Conservation (phyloP, 2,329 filamentous ascomycete species). For the Ophioceras dolichostomum region DNA sequence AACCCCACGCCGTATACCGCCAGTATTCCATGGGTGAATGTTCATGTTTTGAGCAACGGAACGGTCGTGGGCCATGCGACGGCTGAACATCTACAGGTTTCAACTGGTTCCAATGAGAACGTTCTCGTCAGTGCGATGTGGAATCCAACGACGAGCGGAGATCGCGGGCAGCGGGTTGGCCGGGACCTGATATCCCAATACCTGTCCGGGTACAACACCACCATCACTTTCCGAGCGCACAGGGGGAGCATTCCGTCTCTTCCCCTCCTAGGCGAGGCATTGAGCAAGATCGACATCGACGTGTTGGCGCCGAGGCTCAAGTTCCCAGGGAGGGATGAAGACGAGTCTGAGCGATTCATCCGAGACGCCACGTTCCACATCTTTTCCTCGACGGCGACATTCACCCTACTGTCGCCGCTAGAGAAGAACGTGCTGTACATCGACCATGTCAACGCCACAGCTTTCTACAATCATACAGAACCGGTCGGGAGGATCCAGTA, state of each 20-base stretch:
- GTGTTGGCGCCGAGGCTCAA: conserved; percentile 58
- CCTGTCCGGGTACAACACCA: conserved; percentile 78
- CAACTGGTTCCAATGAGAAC: conserved; percentile 59
- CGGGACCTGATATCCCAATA: conserved; percentile 72
- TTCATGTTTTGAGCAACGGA: conserved; percentile 63
- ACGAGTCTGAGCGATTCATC: conserved; percentile 47
- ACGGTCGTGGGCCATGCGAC: conserved; percentile 66
- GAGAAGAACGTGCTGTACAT: conserved; percentile 61
- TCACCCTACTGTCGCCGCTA: conserved; percentile 72
- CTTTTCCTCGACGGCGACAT: conserved; percentile 74
- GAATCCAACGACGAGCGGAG: conserved; percentile 58
- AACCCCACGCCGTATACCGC: conserved; percentile 87
- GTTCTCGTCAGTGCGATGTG: conserved; percentile 58
- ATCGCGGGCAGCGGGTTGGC: conserved; percentile 48
- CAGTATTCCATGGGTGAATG: conserved; percentile 64
- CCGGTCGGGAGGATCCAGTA: conserved; percentile 69
- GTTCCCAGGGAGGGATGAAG: conserved; percentile 22
- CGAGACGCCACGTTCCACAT: conserved; percentile 78
- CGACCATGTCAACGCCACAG: conserved; percentile 70
- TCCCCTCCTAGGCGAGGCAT: conserved; percentile 57
- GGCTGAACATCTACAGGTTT: conserved; percentile 49
- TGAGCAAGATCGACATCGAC: conserved; percentile 60
- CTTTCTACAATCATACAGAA: conserved; percentile 71
- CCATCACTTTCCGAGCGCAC: conserved; percentile 61
- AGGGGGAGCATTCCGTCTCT: conserved; percentile 59